Evolutionary conservation across 306 rosid genomes (phyloP), one percentile per base, ranked within the genome.

Genomic region (Cicer arietinum): DNA sequence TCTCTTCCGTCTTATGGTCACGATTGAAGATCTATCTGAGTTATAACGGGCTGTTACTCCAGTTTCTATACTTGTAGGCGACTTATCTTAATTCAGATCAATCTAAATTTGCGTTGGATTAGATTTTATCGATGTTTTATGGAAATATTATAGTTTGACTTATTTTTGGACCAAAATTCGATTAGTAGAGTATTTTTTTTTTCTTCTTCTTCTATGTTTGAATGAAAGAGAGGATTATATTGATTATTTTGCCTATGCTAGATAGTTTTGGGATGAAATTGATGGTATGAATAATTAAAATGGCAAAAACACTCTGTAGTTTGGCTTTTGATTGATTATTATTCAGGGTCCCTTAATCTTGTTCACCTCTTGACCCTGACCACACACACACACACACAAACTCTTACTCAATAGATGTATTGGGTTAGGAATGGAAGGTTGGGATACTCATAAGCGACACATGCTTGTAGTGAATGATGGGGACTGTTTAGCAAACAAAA

Each of bases 261-360:
- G 80, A 16, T 65, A 50, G 73, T 14, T 68, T 71, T 79, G 76
- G 81, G 78, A 85, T 81, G 95, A 88, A 88, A 89, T 84, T 70
- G 61, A 86, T 83, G 93, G 82, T 57, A 75, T 67, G 88, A 91
- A 89, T 88, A 89, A 91, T 91, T 85, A 66, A 25, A 25, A 66
- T 66, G 14, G 92, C 84, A 70, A 20, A 77, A 77, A 81, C 91
- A 83, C 80, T 71, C 87, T 84, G 88, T 87, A 81, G 80, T 85
- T 85, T 50, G 81, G 66, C 75, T 77, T 87, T 82, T 84, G 85
- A 86, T 79, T 79, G 81, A 85, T 86, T 83, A 86, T 88, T 84
- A 86, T 45, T 85, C 25, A 77, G 82, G 89, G 91, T 16, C 85
- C 82, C 85, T 76, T 79, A 7, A 7, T 11, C 66, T 25, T 7